These are phyloP conservation scores for Soucietia sequanensis DNA, from an alignment of 805 yeast genomes.

Conservation along the genomic window DNA sequence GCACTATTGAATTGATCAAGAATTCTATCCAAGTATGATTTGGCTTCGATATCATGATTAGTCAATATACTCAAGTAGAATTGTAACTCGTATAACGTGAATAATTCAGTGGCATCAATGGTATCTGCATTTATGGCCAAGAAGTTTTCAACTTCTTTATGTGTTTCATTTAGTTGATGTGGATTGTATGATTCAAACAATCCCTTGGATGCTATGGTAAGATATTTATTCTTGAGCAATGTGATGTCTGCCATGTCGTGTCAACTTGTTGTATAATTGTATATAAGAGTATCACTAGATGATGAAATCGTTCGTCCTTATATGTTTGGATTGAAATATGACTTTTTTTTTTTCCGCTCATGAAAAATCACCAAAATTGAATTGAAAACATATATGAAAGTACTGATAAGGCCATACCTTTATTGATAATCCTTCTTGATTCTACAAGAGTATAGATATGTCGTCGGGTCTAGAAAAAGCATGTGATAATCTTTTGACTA, in stretches of 20 bases:
- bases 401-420: no score
- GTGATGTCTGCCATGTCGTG: constrained; percentile 7
- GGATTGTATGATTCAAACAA: constrained; percentile 52
- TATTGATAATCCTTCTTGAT: no score
- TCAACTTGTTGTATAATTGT: not conserved
- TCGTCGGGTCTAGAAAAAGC: constrained; percentile 15
- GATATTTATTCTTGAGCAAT: constrained; percentile 42
- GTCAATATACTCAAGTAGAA: constrained; percentile 62
- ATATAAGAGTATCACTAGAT: no score
- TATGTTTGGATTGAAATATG: no score
- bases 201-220: constrained; percentile 50
- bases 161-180: constrained; percentile 34
- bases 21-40: constrained; percentile 58
- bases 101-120: constrained; percentile 47
- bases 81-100: constrained; percentile 65
- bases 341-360: no score
- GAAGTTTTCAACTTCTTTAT: constrained; percentile 39
- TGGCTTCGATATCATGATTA: constrained; percentile 71
- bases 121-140: constrained; percentile 27
- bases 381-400: no score
- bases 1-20: constrained; percentile 60
- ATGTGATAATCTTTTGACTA: constrained; percentile 21
- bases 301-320: no score
- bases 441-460: constrained; percentile 7
- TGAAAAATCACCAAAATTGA: no score